These are phyloP conservation scores for Malus fusca DNA, from an alignment of 306 rosid species.

Conservation along the genomic window DNA sequence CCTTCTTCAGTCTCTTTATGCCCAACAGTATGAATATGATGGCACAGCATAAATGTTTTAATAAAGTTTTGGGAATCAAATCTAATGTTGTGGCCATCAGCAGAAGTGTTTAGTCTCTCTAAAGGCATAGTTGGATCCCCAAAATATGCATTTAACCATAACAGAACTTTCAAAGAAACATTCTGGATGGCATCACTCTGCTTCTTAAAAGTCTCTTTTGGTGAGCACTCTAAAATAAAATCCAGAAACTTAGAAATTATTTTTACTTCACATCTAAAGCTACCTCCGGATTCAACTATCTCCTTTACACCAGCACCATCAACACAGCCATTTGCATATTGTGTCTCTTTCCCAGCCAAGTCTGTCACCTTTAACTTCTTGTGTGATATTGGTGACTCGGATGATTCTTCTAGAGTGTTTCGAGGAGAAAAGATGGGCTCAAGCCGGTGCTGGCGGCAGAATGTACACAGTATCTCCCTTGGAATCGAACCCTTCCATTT, in stretches of 20 bases:
- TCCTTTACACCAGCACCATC: conserved; percentile 28
- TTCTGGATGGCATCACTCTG: conserved; percentile 73
- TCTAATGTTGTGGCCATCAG: conserved; percentile 34
- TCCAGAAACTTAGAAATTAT: conserved; percentile 49
- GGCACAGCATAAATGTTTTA: conserved; percentile 40
- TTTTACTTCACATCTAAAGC: conserved; percentile 58
- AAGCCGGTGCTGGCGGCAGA: conserved; percentile 84
- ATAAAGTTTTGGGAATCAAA: conserved; percentile 30
- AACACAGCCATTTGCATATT: conserved; percentile 27
- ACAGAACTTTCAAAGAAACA: conserved; percentile 65
- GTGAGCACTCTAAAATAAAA: conserved; percentile 61
- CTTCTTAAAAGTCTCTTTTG: conserved; percentile 51
- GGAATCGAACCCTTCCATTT: conserved; percentile 93
- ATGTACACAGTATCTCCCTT: conserved; percentile 63
- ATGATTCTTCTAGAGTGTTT: conserved; percentile 26
- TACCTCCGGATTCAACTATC: conserved; percentile 32
- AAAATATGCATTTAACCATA: conserved; percentile 62
- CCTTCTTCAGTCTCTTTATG: conserved; percentile 27
- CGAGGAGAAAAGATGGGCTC: conserved; percentile 56
- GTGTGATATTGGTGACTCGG: conserved; percentile 41
- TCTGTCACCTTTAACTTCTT: conserved; percentile 42
- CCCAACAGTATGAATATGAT: conserved; percentile 28
- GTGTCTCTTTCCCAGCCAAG: conserved; percentile 26
- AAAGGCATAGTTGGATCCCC: conserved; percentile 31
- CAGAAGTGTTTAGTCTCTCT: conserved; percentile 43